Percentiles rank a stretch among this genome's conserved stretches.
Conservation (phyloP, 805 yeast species). For the Torulaspora indica region DNA sequence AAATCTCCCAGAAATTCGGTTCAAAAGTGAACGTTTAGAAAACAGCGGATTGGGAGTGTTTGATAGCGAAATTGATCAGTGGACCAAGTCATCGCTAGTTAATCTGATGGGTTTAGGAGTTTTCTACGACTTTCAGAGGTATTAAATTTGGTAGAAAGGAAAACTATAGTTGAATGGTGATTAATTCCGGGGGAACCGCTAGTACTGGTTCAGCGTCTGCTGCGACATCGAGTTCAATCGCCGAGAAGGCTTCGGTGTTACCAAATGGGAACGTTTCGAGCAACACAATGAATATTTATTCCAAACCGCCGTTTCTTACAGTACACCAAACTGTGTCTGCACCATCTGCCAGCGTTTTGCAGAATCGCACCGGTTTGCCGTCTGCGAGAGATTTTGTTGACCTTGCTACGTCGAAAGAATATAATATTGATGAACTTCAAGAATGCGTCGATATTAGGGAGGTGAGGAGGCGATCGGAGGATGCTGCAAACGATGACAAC, state of each 20-base stretch:
- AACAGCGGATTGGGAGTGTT: background rate
- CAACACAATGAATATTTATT: background rate
- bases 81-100: background rate
- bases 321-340: background rate
- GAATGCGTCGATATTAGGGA: conserved; percentile 9
- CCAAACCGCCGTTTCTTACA: background rate
- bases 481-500: conserved; percentile 6
- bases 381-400: conserved; percentile 5
- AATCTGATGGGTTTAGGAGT: background rate
- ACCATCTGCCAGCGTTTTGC: background rate
- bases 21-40: background rate
- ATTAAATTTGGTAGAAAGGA: background rate
- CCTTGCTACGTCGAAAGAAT: conserved; percentile 9
- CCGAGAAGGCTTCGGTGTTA: background rate
- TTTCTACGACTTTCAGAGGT: background rate
- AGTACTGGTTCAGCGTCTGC: background rate
- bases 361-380: background rate
- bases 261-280: background rate
- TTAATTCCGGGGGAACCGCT: background rate
- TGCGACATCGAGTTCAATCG: background rate
- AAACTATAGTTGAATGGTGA: background rate
- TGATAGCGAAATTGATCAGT: background rate
- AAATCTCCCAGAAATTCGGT: background rate
- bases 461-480: conserved; percentile 2
- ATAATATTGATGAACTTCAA: conserved; percentile 13